Percentiles rank a stretch among this genome's conserved stretches.
These are phyloP conservation scores for Malus fusca DNA, from an alignment of 306 rosid species.

Conservation along the genomic window DNA sequence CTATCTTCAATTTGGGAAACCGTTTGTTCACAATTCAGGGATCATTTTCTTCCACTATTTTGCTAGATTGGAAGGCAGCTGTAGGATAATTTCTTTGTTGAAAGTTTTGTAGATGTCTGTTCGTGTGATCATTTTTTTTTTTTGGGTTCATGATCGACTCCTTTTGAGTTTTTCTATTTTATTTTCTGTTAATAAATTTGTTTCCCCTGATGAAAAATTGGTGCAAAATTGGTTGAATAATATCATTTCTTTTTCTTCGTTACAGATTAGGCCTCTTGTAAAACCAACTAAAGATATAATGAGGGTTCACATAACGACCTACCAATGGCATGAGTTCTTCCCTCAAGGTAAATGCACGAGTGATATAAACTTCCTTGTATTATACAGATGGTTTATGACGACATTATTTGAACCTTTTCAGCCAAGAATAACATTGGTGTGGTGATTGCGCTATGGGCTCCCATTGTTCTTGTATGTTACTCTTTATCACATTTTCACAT, in stretches of 20 bases:
- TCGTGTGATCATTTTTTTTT: background rate
- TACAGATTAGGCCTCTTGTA: slow-evolving; percentile 91
- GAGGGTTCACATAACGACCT: slow-evolving; percentile 34
- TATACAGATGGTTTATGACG: slow-evolving; percentile 8
- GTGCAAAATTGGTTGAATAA: slow-evolving; percentile 10
- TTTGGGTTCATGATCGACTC: background rate
- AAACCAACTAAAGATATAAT: slow-evolving; percentile 78
- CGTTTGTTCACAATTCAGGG: background rate
- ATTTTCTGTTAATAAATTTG: background rate
- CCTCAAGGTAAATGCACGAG: slow-evolving; percentile 59
- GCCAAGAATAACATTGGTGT: slow-evolving; percentile 81
- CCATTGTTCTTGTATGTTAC: slow-evolving; percentile 75
- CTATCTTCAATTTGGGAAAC: background rate
- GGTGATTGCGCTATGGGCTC: slow-evolving; percentile 86
- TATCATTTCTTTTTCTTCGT: slow-evolving; percentile 10
- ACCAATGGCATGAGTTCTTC: slow-evolving; percentile 90
- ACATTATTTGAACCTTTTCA: slow-evolving; percentile 40
- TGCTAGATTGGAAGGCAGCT: background rate
- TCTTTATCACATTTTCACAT: slow-evolving; percentile 8
- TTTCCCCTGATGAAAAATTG: background rate
- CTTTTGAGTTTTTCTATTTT: background rate
- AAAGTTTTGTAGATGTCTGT: background rate
- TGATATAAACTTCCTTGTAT: background rate
- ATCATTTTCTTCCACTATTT: background rate
- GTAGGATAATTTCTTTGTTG: background rate